Evolutionary conservation across 768 basidiomycete species (phyloP).

Genomic region (Amanita thiersii): DNA sequence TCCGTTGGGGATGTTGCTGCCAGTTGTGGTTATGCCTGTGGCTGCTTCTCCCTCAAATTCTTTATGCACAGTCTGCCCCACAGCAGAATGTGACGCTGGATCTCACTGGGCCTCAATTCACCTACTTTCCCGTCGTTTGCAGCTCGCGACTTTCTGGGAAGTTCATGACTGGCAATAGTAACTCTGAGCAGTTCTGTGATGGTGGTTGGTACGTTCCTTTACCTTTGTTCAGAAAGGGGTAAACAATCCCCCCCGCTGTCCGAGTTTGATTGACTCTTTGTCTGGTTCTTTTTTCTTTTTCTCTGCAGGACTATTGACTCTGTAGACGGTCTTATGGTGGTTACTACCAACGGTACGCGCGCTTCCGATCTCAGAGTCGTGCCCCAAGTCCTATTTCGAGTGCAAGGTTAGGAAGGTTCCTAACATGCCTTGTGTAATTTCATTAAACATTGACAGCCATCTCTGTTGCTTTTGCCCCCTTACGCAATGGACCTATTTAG

Average conservation of each 20-base stretch:
- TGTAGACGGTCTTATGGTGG: background rate
- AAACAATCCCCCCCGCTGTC: no score
- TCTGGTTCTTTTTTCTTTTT: no score
- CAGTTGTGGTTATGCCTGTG: background rate
- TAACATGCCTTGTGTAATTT: background rate
- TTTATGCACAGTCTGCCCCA: background rate
- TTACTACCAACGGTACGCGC: background rate
- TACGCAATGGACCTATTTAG: background rate
- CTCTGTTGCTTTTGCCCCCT: no score
- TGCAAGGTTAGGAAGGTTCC: background rate
- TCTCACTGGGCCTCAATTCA: background rate
- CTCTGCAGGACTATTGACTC: background rate
- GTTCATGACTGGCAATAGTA: background rate
- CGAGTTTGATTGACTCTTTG: no score
- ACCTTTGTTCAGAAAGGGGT: background rate
- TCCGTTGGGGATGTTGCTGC: background rate
- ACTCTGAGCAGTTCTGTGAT: background rate
- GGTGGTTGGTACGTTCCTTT: background rate
- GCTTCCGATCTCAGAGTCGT: background rate
- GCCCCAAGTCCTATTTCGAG: background rate
- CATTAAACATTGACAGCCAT: no score
- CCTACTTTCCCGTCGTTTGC: background rate
- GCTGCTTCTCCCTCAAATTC: background rate
- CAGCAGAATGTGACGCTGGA: background rate
- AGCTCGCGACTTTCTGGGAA: background rate